Evolutionary conservation across 1,139 yeast genomes (phyloP), one percentile per base, ranked within the genome.

Genomic region (Saccharomycopsis phalli): DNA sequence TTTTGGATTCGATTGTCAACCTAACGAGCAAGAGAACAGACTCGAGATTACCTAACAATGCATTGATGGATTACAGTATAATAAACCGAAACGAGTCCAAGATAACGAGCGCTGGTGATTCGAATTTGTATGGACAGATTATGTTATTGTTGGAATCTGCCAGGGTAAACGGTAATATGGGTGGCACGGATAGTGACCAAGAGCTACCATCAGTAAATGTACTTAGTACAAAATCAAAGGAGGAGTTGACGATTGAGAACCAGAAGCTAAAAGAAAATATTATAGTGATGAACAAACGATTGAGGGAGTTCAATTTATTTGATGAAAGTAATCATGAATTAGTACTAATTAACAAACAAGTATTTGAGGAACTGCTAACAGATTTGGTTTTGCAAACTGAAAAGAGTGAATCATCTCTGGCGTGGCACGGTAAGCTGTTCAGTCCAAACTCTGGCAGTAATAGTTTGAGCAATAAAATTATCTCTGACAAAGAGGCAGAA

Each of bases 401-500:
- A 14, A 26, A 26, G n/a, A 6, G 10, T 22, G 25, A 10, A 10
- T 14, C 8, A n/a, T 11, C 7, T 14, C 14, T 6, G 5, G 5
- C 8, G 5, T 11, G 29, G 14, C n/a, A 10, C 14, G 25, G 25
- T 22, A 22, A 10, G 8, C 25, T 7, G 8, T 7, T 6, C 10
- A 26, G 29, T n/a, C 8, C 14, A 26, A n/a, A 6, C 5, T 8
- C 29, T 8, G 21, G 13, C n/a, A 11, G 7, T 11, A n/a, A 13
- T n/a, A 8, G 21, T 14, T 21, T 41, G 10, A 37, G 36, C 29
- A 37, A 34, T 21, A 37, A 43, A 25, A 30, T 37, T n/a, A 26
- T 39, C 4, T 22, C 38, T 5, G 44, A 43, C 14, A 41, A 35
- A 29, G 46, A 43, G 14, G 38, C 46, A n/a, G 44, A 43, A 26